Evolutionary conservation across 2,329 filamentous ascomycete species (phyloP).

Genomic region (Pseudocercospora fijiensis): DNA sequence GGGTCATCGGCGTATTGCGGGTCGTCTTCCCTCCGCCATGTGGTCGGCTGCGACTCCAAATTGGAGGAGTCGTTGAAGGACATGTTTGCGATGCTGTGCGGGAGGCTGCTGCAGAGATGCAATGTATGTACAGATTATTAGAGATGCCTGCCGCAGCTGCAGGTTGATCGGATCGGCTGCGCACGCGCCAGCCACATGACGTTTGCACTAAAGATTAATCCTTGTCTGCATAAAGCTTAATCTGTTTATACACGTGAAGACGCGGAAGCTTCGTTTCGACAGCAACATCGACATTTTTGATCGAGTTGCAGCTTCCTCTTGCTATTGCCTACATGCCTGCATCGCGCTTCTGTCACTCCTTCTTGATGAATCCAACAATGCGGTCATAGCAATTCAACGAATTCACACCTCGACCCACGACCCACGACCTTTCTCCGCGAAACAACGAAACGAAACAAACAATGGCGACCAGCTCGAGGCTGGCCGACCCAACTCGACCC

Average conservation of each 20-base stretch:
- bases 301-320: neutral
- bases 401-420: neutral
- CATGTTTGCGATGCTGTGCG: conserved; percentile 54
- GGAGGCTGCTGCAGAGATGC: neutral
- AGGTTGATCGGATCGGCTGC: neutral
- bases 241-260: neutral
- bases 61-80: conserved; percentile 86
- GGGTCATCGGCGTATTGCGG: conserved; percentile 85
- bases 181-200: conserved; percentile 4
- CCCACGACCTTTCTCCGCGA: neutral
- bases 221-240: neutral
- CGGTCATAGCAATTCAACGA: neutral
- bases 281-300: neutral
- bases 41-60: conserved; percentile 75
- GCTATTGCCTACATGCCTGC: neutral
- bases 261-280: neutral
- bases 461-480: conserved; percentile 2
- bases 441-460: conserved; percentile 17
- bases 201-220: neutral
- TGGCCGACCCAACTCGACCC: conserved; percentile 35
- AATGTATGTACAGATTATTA: neutral
- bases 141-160: conserved; percentile 4
- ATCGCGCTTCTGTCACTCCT: neutral
- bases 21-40: conserved; percentile 66
- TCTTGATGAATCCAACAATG: neutral